These are phyloP conservation scores for Parastagonospora avenae DNA, from an alignment of 2,329 filamentous ascomycete genomes.

Conservation along the genomic window DNA sequence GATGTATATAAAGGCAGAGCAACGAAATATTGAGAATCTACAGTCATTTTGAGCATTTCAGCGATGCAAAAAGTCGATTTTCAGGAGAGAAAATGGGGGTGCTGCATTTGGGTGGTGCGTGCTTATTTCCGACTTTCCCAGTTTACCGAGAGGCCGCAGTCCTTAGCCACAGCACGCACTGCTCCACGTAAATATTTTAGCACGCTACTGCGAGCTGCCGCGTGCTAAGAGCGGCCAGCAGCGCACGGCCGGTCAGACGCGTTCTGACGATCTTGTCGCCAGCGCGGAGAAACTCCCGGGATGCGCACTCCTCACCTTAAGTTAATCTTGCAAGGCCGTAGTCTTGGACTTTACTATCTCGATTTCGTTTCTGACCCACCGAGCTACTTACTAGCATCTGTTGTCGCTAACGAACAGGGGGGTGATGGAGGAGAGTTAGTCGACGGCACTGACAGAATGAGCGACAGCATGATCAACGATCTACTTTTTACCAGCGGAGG, in stretches of 20 bases:
- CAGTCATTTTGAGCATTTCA: too few relatives aligned
- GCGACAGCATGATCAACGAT: constrained; percentile 4
- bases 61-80: too few relatives aligned
- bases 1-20: too few relatives aligned
- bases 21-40: too few relatives aligned
- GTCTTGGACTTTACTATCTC: constrained; percentile 9
- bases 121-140: too few relatives aligned
- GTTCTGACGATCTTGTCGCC: constrained; percentile 9
- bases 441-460: constrained; percentile 5
- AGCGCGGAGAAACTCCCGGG: constrained; percentile 13
- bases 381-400: constrained; percentile 1
- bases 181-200: constrained; percentile 3
- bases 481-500: neutral
- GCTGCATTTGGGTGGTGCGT: too few relatives aligned
- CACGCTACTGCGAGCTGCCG: constrained; percentile 12
- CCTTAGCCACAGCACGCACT: constrained; percentile 5
- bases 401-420: constrained; percentile 11
- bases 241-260: constrained; percentile 1
- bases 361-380: constrained; percentile 6
- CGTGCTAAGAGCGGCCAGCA: constrained; percentile 3
- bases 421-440: constrained; percentile 7
- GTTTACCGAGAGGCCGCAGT: neutral
- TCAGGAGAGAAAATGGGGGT: too few relatives aligned
- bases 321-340: constrained; percentile 7
- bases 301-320: constrained; percentile 9